These are phyloP conservation scores for Juglanconis oblonga DNA, from an alignment of 2,329 filamentous ascomycete species.

Conservation along the genomic window DNA sequence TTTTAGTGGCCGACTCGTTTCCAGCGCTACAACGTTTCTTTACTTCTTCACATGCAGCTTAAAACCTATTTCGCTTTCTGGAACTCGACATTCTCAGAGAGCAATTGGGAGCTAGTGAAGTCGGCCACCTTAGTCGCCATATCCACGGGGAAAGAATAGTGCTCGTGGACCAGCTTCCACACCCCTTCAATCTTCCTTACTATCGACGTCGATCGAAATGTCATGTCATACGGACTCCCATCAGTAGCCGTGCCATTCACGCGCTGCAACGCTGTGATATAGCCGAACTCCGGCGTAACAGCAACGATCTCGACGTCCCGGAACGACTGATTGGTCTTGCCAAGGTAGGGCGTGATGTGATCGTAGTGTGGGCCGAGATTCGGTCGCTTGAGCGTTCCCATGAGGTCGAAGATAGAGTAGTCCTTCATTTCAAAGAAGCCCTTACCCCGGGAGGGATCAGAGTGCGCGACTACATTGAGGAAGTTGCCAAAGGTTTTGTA, in stretches of 20 bases:
- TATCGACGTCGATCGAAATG: not conserved
- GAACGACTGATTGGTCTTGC: not conserved
- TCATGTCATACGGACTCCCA: not conserved
- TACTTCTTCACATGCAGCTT: too few species aligned
- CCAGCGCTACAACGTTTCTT: too few species aligned
- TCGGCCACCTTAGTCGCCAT: not conserved
- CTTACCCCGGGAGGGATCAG: not conserved
- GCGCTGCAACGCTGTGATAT: not conserved
- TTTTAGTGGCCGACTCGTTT: too few species aligned
- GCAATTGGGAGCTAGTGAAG: not conserved
- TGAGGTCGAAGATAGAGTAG: constrained; percentile 2
- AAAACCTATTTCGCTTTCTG: too few species aligned
- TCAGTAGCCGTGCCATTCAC: not conserved
- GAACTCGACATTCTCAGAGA: too few species aligned
- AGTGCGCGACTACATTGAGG: not conserved
- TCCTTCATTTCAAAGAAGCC: constrained; percentile 3
- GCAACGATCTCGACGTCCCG: not conserved
- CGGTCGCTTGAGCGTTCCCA: not conserved
- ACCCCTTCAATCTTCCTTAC: not conserved
- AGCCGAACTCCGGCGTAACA: not conserved
- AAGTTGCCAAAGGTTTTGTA: not conserved
- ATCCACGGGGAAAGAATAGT: not conserved
- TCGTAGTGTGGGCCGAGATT: not conserved
- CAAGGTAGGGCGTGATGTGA: not conserved
- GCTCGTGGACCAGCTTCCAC: not conserved